phyloP scores from a whole-genome alignment of 108 stramenopile genomes.

The Nitzschia sp. region DNA sequence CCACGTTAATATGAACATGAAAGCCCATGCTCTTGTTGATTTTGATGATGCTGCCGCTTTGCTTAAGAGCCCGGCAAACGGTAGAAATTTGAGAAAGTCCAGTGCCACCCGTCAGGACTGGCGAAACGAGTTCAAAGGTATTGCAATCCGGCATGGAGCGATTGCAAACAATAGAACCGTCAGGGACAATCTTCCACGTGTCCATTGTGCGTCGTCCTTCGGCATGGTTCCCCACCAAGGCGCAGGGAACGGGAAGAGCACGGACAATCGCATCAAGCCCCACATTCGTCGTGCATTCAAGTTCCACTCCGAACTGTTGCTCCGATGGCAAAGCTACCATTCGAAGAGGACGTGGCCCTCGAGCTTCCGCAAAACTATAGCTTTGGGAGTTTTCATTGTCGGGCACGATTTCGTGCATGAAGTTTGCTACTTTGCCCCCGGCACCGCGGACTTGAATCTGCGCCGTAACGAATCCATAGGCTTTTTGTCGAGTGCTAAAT shows the following conservation, averaged over 20 bases:
- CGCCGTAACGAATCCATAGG: slow-evolving; percentile 40
- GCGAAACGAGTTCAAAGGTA: slow-evolving; percentile 66
- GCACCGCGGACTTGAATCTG: slow-evolving; percentile 49
- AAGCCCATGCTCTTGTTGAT: slow-evolving; percentile 55
- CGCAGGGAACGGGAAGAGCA: too few species aligned
- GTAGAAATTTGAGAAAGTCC: slow-evolving; percentile 53
- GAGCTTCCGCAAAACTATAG: slow-evolving; percentile 36
- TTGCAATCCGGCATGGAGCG: slow-evolving; percentile 39
- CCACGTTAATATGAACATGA: slow-evolving; percentile 63
- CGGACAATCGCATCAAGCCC: slow-evolving; percentile 1
- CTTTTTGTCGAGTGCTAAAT: slow-evolving; percentile 56
- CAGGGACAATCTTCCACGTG: slow-evolving; percentile 54
- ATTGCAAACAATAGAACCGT: slow-evolving; percentile 46
- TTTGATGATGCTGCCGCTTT: slow-evolving; percentile 8
- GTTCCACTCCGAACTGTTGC: slow-evolving; percentile 35
- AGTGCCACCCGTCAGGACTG: slow-evolving; percentile 45
- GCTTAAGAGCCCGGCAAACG: slow-evolving; percentile 37
- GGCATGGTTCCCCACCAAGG: too few species aligned
- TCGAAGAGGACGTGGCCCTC: slow-evolving; percentile 22
- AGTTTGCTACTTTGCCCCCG: slow-evolving; percentile 34
- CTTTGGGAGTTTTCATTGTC: neutral
- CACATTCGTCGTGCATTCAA: slow-evolving; percentile 37
- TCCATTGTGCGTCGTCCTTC: neutral
- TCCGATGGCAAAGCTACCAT: slow-evolving; percentile 37
- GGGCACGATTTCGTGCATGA: slow-evolving; percentile 13